Percentiles rank a stretch among this genome's conserved stretches.
These are phyloP conservation scores for Carex arenaria DNA, from an alignment of 202 grass and related monocot genomes.

Conservation along the genomic window DNA sequence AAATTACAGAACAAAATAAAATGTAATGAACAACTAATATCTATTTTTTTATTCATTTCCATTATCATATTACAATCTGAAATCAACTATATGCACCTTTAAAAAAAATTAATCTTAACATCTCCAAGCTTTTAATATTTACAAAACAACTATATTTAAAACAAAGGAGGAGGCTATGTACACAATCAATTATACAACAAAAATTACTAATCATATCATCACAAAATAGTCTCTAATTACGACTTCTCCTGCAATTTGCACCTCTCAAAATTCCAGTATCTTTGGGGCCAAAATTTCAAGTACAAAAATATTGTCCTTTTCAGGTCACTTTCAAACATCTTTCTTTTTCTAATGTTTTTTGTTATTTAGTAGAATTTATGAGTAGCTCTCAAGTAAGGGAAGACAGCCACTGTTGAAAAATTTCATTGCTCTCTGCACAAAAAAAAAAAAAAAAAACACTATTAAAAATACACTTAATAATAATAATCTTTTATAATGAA, in stretches of 20 bases:
- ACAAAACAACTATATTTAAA: conserved; percentile 8
- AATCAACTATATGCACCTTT: neutral
- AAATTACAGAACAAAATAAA: neutral
- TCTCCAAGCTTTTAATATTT: neutral
- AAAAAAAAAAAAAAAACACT: neutral
- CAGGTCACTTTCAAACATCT: neutral
- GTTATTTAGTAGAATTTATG: neutral
- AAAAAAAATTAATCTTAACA: neutral
- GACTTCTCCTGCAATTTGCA: neutral
- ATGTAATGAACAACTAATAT: neutral
- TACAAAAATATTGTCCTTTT: conserved; percentile 7
- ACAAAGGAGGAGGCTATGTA: neutral
- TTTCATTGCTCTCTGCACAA: conserved; percentile 57
- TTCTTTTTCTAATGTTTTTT: neutral
- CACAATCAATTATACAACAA: neutral
- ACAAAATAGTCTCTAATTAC: conserved; percentile 15
- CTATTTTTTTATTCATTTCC: neutral
- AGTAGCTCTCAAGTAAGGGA: conserved; percentile 31
- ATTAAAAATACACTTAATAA: too few relatives aligned
- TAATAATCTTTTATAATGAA: too few relatives aligned
- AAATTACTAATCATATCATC: neutral
- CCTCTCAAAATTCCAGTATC: conserved; percentile 14
- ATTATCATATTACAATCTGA: neutral
- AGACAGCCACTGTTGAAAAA: conserved; percentile 60
- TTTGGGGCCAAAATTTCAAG: conserved; percentile 3